phyloP scores from a whole-genome alignment of 192 early-diverging fungal species.

The Spinellus fusiger region DNA sequence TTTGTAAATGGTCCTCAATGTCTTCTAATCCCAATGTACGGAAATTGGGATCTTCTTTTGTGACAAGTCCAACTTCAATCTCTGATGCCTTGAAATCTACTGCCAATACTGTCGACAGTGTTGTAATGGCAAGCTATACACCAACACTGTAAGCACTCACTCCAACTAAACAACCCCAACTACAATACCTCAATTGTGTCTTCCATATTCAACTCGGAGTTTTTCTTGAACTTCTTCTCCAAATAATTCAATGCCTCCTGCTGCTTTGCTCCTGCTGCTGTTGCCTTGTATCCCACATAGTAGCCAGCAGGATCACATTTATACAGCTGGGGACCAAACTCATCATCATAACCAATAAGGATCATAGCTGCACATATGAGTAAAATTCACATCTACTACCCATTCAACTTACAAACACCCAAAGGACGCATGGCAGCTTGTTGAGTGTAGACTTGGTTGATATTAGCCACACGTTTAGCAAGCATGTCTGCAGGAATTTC shows the following conservation, averaged over 20 bases:
- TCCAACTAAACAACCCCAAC: neutral
- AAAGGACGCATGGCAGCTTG: slow-evolving; percentile 97
- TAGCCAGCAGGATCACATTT: slow-evolving; percentile 98
- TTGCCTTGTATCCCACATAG: slow-evolving; percentile 96
- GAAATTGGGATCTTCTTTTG: slow-evolving; percentile 69
- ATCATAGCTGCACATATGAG: slow-evolving; percentile 77
- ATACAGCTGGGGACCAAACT: slow-evolving; percentile 94
- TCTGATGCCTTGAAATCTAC: slow-evolving; percentile 96
- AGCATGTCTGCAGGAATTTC: slow-evolving; percentile 95
- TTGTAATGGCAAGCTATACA: slow-evolving; percentile 92
- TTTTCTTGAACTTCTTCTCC: slow-evolving; percentile 98
- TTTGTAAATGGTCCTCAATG: slow-evolving; percentile 84
- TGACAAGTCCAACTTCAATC: slow-evolving; percentile 91
- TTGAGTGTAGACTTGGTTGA: slow-evolving; percentile 99
- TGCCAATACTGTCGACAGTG: slow-evolving; percentile 84
- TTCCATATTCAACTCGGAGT: slow-evolving; percentile 68
- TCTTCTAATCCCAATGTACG: slow-evolving; percentile 67
- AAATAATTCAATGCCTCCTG: slow-evolving; percentile 93
- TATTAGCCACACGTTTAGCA: slow-evolving; percentile 95
- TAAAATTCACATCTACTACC: no score
- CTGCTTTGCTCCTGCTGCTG: slow-evolving; percentile 91
- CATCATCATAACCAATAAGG: slow-evolving; percentile 92
- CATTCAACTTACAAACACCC: slow-evolving; percentile 75
- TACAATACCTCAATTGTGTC: slow-evolving; percentile 84
- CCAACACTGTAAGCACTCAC: neutral